A percentile compares a stretch with the other conserved stretches of the same genome.
These are phyloP conservation scores for Alternaria sp. DNA, from an alignment of 2,329 filamentous ascomycete genomes.

Conservation along the genomic window DNA sequence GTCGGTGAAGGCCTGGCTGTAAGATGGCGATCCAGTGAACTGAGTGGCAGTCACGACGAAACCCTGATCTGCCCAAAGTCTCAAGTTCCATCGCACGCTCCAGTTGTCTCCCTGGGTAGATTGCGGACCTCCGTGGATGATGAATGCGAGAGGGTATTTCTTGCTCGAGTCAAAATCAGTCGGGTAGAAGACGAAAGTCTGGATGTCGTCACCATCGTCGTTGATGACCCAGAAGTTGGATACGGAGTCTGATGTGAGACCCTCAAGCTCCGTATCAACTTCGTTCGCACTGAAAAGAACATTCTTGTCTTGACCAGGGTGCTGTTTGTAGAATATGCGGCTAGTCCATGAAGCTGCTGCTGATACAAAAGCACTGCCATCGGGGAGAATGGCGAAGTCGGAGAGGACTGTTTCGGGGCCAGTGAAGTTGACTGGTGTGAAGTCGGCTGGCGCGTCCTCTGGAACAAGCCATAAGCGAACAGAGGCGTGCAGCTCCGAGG, in stretches of 20 bases:
- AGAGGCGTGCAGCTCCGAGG: conserved; percentile 44
- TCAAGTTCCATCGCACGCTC: conserved; percentile 85
- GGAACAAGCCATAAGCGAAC: conserved; percentile 66
- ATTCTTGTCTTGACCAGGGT: conserved; percentile 45
- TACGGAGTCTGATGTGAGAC: conserved; percentile 68
- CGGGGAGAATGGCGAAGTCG: conserved; percentile 64
- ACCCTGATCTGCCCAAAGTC: conserved; percentile 84
- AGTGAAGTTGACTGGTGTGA: conserved; percentile 53
- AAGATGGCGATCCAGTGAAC: conserved; percentile 82
- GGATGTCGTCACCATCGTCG: conserved; percentile 64
- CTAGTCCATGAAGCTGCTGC: conserved; percentile 45
- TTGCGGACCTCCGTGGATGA: conserved; percentile 86
- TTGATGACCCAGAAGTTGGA: conserved; percentile 76
- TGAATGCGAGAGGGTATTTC: conserved; percentile 79
- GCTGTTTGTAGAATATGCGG: conserved; percentile 45
- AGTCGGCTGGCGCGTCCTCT: conserved; percentile 64
- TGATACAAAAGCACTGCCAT: conserved; percentile 60
- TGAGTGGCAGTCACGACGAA: conserved; percentile 84
- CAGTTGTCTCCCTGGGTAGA: conserved; percentile 76
- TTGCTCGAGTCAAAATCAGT: conserved; percentile 70
- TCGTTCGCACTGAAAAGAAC: conserved; percentile 68
- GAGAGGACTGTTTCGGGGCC: conserved; percentile 52
- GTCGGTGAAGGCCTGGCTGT: conserved; percentile 78
- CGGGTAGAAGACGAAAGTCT: conserved; percentile 72
- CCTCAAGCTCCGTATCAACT: conserved; percentile 70